A percentile compares a stretch with the other conserved stretches of the same genome.
Evolutionary conservation across 73 alveolate species (phyloP).

Genomic region (Tetrahymena elliotti): DNA sequence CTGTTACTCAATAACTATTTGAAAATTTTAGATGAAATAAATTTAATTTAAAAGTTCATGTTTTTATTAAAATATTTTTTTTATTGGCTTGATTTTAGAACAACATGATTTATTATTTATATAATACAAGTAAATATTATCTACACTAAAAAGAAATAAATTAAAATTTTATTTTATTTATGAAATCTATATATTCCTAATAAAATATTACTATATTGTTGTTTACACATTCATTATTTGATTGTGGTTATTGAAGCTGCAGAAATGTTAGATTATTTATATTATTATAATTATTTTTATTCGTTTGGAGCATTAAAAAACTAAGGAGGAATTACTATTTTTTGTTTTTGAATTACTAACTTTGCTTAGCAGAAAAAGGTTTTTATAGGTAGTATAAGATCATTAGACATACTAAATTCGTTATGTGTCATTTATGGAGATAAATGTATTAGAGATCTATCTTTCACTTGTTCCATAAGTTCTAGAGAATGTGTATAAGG

Average conservation of each 20-base stretch:
- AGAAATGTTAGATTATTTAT: not conserved
- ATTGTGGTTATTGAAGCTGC: not conserved
- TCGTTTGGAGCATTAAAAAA: not conserved
- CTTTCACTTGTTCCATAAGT: conserved; percentile 5
- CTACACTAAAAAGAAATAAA: too few species aligned
- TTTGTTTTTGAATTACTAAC: not conserved
- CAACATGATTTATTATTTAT: too few species aligned
- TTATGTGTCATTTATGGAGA: not conserved
- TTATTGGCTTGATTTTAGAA: too few species aligned
- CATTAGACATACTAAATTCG: not conserved
- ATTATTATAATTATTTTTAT: not conserved
- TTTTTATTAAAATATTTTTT: too few species aligned
- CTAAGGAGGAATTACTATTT: not conserved
- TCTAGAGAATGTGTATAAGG: conserved; percentile 52
- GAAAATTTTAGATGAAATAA: too few species aligned
- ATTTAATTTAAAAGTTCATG: too few species aligned
- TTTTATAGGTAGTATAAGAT: not conserved
- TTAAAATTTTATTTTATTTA: too few species aligned
- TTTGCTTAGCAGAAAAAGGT: not conserved
- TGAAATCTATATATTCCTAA: too few species aligned
- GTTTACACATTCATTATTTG: not conserved
- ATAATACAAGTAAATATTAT: too few species aligned
- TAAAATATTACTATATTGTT: too few species aligned
- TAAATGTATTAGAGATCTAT: not conserved
- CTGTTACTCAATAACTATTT: too few species aligned